Base-by-base conservation (phyloP, 1,139 yeast species). In the Yamadazyma conglobata region DNA sequence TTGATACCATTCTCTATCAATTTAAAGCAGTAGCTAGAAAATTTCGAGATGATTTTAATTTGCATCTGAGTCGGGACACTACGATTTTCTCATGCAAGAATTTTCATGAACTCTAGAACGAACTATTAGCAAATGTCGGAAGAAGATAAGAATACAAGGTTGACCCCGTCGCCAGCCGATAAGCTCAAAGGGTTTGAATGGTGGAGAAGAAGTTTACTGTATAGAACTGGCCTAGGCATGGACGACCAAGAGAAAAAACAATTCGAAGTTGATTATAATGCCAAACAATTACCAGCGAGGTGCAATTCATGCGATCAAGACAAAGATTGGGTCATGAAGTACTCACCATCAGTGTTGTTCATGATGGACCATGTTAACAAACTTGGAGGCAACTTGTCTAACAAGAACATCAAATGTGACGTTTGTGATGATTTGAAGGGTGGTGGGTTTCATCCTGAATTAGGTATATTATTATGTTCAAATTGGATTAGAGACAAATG, bases 361-460 rank as follows among this genome's bases (percentile, higher is more conserved):
- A 83, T 91, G 95, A 64, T 81, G 49, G 89, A 87, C 36, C 91
- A 89, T 52, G 79, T 91, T 30, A 69, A 73, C 27, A 80, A 84
- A 42, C 64, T 82, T 19, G 85, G 87, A 5, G 83, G 81, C 0
- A 73, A 72, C 37, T 31, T 56, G 4, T 42, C 44, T 18, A 43
- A 45, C 14, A 46, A 54, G 8, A 77, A 84, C 47, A 81, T 91
- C 34, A 65, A 76, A 6, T 91, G 98, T 56, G 94, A 79, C 35
- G 73, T 74, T 10, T 93, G 98, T 57, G 93, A 85, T 43, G 91
- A 84, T 39, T 70, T 78, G 60, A 82, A 84, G 48, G 87, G 94
- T 24, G 96, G 96, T 23, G 98, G 99, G 2, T 93, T 84, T 56
- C 87, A 88, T 53, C 97, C 97, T 0, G 81, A 86, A 28, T 60